Evolutionary conservation across 1,284 basidiomycete genomes (phyloP), one percentile per base, ranked within the genome.

Genomic region (Phylloporus sp.): DNA sequence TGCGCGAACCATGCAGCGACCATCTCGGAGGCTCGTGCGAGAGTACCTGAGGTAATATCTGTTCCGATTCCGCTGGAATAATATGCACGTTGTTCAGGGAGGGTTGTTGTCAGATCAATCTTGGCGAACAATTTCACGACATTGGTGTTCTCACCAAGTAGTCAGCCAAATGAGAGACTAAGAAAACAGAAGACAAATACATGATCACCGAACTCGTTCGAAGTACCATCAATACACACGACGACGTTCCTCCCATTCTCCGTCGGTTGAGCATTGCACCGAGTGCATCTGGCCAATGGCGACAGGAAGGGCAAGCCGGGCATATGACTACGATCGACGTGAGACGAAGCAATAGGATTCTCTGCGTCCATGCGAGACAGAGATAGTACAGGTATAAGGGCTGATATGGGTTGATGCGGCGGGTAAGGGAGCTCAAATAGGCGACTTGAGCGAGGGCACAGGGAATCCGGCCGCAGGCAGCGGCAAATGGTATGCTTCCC

Each of bases 21-120:
- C 73, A 68, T 70, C 60, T 82, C 80, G 15, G 70, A 66, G 41
- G 75, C 29, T 29, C 77, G 71, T 5, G 52, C 39, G 53, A 77
- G 4, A 39, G 74, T 25, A 57, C 74, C 45, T 45, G 73, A 4
- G 52, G 75, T 77, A 2, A 70, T 77, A 47, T 76, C 73, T 1
- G 81, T 82, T 35, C 82, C 82, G 52, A 84, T 79, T 0, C 81
- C 81, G 58, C 82, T 83, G 49, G 77, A 77, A 69, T 82, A 83
- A 66, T 76, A 83, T 2, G 76, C 77, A 8, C 71, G 60, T 67
- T 81, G 80, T 27, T 69, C 57, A 6, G 43, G 20, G 6, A n/a
- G 39, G 7, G 61, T 32, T 7, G 32, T 57, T 60, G 74, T 66
- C 23, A 74, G 70, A 27, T 75, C 57, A 23, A 81, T 67, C 12